Percentiles rank a stretch among this genome's conserved stretches.
These are phyloP conservation scores for Xylariaceae sp. DNA, from an alignment of 2,329 filamentous ascomycete species.

Conservation along the genomic window DNA sequence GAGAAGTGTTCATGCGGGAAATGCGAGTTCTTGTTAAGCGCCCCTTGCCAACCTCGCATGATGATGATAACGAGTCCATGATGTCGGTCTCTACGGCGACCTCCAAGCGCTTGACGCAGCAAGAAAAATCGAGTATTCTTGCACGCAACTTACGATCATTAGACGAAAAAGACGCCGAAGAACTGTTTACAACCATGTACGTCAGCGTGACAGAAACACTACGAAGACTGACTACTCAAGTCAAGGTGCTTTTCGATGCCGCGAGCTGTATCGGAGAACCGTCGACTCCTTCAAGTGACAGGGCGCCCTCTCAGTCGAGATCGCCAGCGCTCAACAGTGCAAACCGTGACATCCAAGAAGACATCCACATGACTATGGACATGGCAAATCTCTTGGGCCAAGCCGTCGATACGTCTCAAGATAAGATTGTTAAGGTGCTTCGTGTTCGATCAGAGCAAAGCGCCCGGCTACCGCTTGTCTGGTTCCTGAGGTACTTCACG, in stretches of 20 bases:
- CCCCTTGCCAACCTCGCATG: conserved; percentile 84
- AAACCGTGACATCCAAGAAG: conserved; percentile 55
- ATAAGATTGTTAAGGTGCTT: conserved; percentile 68
- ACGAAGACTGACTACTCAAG: conserved; percentile 78
- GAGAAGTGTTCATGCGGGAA: conserved; percentile 78
- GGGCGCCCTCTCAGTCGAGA: conserved; percentile 42
- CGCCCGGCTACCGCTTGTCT: conserved; percentile 58
- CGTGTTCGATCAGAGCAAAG: conserved; percentile 73
- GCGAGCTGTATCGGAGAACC: conserved; percentile 64
- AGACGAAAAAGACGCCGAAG: conserved; percentile 78
- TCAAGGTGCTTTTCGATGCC: conserved; percentile 91
- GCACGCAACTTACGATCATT: conserved; percentile 82
- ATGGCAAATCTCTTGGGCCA: conserved; percentile 73
- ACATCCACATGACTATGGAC: conserved; percentile 71
- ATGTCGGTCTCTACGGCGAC: conserved; percentile 75
- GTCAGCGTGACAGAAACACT: conserved; percentile 82
- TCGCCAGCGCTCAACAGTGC: conserved; percentile 51
- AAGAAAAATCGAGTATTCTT: conserved; percentile 84
- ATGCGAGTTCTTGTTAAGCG: conserved; percentile 78
- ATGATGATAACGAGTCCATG: conserved; percentile 89
- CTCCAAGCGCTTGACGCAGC: conserved; percentile 64
- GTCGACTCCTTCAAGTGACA: conserved; percentile 34
- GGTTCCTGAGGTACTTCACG: conserved; percentile 76
- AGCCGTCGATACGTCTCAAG: conserved; percentile 74
- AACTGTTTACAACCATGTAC: conserved; percentile 76